phyloP scores from a whole-genome alignment of 768 basidiomycete genomes.

The Ephemerocybe angulata region DNA sequence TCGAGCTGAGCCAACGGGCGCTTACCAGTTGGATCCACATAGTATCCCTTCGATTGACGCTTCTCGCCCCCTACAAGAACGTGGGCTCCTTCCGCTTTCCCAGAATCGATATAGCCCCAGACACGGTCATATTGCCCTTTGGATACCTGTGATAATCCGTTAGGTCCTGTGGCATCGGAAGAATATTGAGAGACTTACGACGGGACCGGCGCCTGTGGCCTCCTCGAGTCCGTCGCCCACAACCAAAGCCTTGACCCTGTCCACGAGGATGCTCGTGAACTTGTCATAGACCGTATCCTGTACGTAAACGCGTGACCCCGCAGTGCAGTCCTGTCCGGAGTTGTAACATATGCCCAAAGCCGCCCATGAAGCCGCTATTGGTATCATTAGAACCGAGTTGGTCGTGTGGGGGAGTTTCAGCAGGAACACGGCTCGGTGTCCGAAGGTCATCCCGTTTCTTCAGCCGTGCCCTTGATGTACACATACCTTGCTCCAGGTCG shows the following conservation, averaged over 20 bases:
- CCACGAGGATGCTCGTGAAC: constrained; percentile 64
- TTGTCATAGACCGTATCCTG: constrained; percentile 86
- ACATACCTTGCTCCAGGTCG: constrained; percentile 78
- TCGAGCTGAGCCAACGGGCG: too few relatives aligned
- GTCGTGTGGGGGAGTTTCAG: too few relatives aligned
- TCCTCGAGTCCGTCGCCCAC: constrained; percentile 84
- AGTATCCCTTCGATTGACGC: constrained; percentile 76
- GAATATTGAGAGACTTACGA: constrained; percentile 52
- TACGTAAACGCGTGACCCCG: constrained; percentile 86
- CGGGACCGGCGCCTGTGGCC: constrained; percentile 71
- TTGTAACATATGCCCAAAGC: constrained; percentile 85
- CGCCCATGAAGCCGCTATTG: constrained; percentile 76
- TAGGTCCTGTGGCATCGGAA: background rate
- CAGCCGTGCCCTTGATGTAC: background rate
- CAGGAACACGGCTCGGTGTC: too few relatives aligned
- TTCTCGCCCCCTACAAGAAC: constrained; percentile 77
- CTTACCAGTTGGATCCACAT: constrained; percentile 85
- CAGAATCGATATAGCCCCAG: constrained; percentile 84
- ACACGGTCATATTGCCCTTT: constrained; percentile 83
- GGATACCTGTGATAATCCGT: constrained; percentile 53
- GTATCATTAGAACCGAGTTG: background rate
- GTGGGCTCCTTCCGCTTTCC: constrained; percentile 80
- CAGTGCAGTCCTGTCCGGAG: constrained; percentile 91
- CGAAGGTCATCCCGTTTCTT: too few relatives aligned
- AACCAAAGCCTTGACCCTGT: constrained; percentile 62